A percentile compares a stretch with the other conserved stretches of the same genome.
These are phyloP conservation scores for Macroventuria anomochaeta DNA, from an alignment of 2,329 filamentous ascomycete genomes.

Conservation along the genomic window DNA sequence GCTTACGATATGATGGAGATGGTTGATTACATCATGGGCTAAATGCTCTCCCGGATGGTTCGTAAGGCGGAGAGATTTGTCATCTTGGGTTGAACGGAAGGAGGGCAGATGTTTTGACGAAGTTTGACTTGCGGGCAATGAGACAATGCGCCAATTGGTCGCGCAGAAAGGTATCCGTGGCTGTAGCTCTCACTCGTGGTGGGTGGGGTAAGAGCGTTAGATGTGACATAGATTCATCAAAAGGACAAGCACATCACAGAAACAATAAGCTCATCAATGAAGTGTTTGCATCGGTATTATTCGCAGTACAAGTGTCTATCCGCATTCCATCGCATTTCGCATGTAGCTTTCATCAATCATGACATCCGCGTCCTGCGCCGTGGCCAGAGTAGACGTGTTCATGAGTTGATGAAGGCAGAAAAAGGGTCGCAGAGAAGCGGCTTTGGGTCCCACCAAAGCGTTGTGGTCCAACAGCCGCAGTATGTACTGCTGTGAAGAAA, in stretches of 20 bases:
- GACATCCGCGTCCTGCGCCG: slow-evolving; percentile 24
- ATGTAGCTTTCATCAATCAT: slow-evolving; percentile 19
- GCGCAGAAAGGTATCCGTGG: background rate
- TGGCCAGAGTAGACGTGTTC: slow-evolving; percentile 18
- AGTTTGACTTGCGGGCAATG: background rate
- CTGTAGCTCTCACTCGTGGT: background rate
- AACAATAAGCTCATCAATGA: background rate
- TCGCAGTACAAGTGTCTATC: slow-evolving; percentile 19
- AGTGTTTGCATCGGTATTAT: slow-evolving; percentile 15
- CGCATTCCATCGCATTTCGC: slow-evolving; percentile 23
- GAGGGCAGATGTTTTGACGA: background rate
- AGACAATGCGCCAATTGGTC: no score
- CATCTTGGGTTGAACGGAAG: background rate
- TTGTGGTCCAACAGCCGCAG: slow-evolving; percentile 34
- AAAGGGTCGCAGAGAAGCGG: slow-evolving; percentile 25
- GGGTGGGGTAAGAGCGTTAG: background rate
- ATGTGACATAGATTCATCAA: background rate
- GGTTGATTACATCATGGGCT: slow-evolving; percentile 10
- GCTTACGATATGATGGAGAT: background rate
- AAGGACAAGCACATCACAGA: background rate
- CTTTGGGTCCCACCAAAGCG: slow-evolving; percentile 30
- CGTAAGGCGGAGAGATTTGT: slow-evolving; percentile 1
- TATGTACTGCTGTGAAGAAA: slow-evolving; percentile 26
- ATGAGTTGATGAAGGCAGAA: slow-evolving; percentile 19
- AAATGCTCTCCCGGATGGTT: slow-evolving; percentile 1